phyloP scores from a whole-genome alignment of 352 stramenopile species.

The Pythium phragmitis region DNA sequence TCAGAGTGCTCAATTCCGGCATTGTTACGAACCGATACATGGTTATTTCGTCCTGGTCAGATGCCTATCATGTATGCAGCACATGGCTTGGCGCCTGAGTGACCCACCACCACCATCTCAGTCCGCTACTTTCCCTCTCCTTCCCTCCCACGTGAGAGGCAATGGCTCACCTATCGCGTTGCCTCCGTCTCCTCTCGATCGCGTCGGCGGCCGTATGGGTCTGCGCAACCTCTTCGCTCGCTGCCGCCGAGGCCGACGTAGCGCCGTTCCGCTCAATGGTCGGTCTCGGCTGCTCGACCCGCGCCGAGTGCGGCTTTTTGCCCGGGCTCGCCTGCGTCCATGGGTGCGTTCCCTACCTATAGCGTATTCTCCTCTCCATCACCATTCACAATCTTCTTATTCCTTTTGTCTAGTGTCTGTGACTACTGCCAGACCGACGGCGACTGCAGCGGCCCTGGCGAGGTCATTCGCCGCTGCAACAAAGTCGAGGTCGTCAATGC shows the following conservation, averaged over 20 bases:
- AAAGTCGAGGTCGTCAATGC: conserved; percentile 33
- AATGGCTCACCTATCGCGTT: neutral
- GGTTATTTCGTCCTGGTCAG: neutral
- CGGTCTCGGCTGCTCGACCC: conserved; percentile 44
- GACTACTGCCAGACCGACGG: conserved; percentile 61
- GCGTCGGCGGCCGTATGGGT: neutral
- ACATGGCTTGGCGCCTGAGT: too few species aligned
- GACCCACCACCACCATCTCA: neutral
- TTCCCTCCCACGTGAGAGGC: neutral
- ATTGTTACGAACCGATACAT: neutral
- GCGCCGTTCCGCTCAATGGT: conserved; percentile 37
- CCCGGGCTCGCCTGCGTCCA: conserved; percentile 68
- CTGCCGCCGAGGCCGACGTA: neutral
- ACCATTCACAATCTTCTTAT: neutral
- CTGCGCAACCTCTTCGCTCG: neutral
- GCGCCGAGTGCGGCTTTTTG: conserved; percentile 72
- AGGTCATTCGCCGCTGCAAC: conserved; percentile 65
- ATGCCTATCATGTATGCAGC: neutral
- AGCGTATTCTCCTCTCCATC: neutral
- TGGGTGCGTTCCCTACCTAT: conserved; percentile 29
- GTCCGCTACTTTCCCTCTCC: neutral
- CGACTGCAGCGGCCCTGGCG: conserved; percentile 52
- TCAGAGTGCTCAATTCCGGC: neutral
- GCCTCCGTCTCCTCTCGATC: neutral
- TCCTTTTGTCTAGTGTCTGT: conserved; percentile 40